Base-by-base conservation (phyloP, 2,329 filamentous ascomycete species). In the Meredithiella fracta region DNA sequence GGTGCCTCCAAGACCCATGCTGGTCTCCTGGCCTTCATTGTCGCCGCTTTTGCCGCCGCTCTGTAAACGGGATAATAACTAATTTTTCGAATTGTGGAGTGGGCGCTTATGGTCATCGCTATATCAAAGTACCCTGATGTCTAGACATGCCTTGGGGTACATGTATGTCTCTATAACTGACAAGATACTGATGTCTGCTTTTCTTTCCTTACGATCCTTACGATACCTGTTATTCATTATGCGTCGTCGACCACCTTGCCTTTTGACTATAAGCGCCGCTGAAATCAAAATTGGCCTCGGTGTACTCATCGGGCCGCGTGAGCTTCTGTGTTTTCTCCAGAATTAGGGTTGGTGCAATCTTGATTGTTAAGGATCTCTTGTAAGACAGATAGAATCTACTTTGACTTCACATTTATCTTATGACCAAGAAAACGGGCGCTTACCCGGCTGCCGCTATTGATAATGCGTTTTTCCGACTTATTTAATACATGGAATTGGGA, bases 181-280 rank as follows among this genome's bases (percentile, higher is more conserved):
- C 11, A 42, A 42, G 38, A 17, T 26, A 56, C 20, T 31, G 29
- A 37, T 55, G 23, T 26, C 25, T 42, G 29, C 31, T 51, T 40
- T 49, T 56, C 44, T 26, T 44, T 56, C 54, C 58, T 59, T 56
- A 59, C 58, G 58, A 59, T 56, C 58, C 54, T 59, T 59, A 59
- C 58, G 58, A 59, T 56, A 56, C 58, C 54, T 26, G 47, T 59
- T 58, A 38, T 51, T 17, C 34, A 31, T 34, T 52, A 29, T 22
- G 50, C 50, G 50, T 52, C n/a, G 50, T 52, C 34, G 50, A 52
- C 50, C 5, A 34, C 5, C 29, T 11, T 34, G 29, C 11, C 29
- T 34, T 52, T 20, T 37, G 34, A n/a, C 29, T 15, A n/a, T n/a
- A 20, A 17, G 31, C 9, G 49, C 15, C 26, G 29, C 31, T 29